A percentile compares a stretch with the other conserved stretches of the same genome.
phyloP scores from a whole-genome alignment of 495 filamentous ascomycete genomes.

The Penicillium ochrochloron region DNA sequence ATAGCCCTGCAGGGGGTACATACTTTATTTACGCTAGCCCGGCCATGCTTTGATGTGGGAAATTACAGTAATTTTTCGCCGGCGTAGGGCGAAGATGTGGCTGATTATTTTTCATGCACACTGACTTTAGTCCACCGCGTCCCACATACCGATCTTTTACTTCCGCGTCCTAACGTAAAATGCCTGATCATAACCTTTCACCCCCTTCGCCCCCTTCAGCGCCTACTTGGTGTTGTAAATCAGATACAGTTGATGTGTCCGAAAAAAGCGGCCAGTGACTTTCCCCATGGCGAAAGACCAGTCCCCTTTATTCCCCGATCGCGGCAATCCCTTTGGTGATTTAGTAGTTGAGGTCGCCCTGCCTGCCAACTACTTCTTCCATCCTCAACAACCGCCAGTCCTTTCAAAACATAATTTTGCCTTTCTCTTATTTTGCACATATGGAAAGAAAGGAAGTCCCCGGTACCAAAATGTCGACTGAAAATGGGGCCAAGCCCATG shows the following conservation, averaged over 20 bases:
- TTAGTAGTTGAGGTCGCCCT: slow-evolving; percentile 5
- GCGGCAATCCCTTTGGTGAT: background rate
- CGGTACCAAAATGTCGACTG: slow-evolving; percentile 1
- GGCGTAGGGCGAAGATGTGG: background rate
- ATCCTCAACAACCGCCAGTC: background rate
- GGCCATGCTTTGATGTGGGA: background rate
- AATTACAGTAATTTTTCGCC: slow-evolving; percentile 5
- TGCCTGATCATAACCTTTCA: background rate
- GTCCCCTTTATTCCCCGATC: slow-evolving; percentile 4
- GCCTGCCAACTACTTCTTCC: background rate
- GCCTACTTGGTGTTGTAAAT: background rate
- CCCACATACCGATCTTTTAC: slow-evolving; percentile 7
- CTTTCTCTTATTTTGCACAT: slow-evolving; percentile 8
- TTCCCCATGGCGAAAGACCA: background rate
- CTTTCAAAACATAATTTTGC: background rate
- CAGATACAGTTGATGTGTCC: slow-evolving; percentile 2
- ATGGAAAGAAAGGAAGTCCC: background rate
- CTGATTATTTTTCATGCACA: background rate
- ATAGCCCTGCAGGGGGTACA: background rate
- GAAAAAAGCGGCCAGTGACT: background rate
- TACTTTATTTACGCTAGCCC: background rate
- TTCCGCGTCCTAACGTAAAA: slow-evolving; percentile 5
- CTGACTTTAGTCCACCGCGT: background rate
- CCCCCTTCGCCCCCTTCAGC: background rate
- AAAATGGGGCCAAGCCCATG: slow-evolving; percentile 28